Conservation (phyloP, 139 green algal genomes). For the Spirogloea muscicola region DNA sequence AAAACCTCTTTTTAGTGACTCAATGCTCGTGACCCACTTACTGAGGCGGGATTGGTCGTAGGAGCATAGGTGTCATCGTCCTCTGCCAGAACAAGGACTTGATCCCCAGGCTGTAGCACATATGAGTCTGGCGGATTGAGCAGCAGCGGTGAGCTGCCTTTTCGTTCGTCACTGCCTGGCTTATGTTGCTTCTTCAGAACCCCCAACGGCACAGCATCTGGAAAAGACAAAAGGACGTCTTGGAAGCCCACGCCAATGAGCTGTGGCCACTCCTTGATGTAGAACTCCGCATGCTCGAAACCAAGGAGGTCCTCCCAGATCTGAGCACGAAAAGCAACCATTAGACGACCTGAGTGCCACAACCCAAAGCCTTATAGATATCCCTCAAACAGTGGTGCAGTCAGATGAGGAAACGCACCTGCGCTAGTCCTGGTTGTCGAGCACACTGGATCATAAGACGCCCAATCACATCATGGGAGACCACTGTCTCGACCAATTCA, state of each 20-base stretch:
- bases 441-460: conserved; percentile 62
- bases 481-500: conserved; percentile 53
- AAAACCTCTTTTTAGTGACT: too few species aligned
- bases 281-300: conserved; percentile 64
- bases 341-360: too few species aligned
- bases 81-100: conserved; percentile 60
- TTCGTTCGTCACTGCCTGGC: too few species aligned
- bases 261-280: conserved; percentile 54
- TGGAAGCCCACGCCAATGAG: conserved; percentile 47
- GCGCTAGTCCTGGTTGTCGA: conserved; percentile 54
- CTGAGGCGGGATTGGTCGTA: background rate
- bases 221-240: conserved; percentile 52
- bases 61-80: conserved; percentile 60
- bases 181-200: too few species aligned
- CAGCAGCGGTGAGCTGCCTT: too few species aligned
- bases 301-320: conserved; percentile 55
- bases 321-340: conserved; percentile 12
- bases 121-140: conserved; percentile 54
- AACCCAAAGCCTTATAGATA: too few species aligned
- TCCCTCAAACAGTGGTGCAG: too few species aligned
- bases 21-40: too few species aligned
- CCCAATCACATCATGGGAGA: conserved; percentile 57
- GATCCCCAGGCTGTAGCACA: conserved; percentile 44
- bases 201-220: conserved; percentile 51
- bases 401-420: too few species aligned